phyloP scores from a whole-genome alignment of 805 yeast genomes.

The Kodamaea leandrae region DNA sequence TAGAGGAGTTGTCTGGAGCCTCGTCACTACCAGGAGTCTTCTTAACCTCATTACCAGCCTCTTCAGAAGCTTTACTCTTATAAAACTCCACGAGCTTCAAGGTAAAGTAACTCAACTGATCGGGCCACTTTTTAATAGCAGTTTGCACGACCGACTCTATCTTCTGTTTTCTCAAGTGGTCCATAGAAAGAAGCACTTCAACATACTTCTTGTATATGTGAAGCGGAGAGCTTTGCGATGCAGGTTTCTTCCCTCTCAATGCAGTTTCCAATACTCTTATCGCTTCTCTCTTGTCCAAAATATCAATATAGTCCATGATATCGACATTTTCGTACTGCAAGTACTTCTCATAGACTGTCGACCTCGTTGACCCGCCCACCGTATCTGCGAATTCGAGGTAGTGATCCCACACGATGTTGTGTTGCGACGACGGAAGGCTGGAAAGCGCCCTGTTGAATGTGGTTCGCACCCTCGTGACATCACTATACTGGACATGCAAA shows the following conservation, averaged over 20 bases:
- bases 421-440: constrained; percentile 50
- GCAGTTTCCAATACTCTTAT: constrained; percentile 10
- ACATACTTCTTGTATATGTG: constrained; percentile 48
- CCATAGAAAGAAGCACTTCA: constrained; percentile 33
- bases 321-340: constrained; percentile 15
- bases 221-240: constrained; percentile 41
- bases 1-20: too few species aligned
- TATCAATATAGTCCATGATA: constrained; percentile 1
- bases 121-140: constrained; percentile 45
- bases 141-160: constrained; percentile 1
- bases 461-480: constrained; percentile 38
- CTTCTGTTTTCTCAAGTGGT: neutral
- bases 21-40: neutral
- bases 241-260: too few species aligned
- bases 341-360: constrained; percentile 30
- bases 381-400: constrained; percentile 55
- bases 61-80: neutral
- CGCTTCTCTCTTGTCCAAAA: neutral
- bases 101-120: constrained; percentile 52
- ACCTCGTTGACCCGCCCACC: constrained; percentile 41
- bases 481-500: constrained; percentile 27
- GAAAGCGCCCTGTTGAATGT: constrained; percentile 51
- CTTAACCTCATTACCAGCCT: neutral
- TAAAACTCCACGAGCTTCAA: constrained; percentile 13
- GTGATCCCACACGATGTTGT: constrained; percentile 39